Evolutionary conservation across 495 filamentous ascomycete genomes (phyloP), one percentile per base, ranked within the genome.

Genomic region (Parmelia sp.): DNA sequence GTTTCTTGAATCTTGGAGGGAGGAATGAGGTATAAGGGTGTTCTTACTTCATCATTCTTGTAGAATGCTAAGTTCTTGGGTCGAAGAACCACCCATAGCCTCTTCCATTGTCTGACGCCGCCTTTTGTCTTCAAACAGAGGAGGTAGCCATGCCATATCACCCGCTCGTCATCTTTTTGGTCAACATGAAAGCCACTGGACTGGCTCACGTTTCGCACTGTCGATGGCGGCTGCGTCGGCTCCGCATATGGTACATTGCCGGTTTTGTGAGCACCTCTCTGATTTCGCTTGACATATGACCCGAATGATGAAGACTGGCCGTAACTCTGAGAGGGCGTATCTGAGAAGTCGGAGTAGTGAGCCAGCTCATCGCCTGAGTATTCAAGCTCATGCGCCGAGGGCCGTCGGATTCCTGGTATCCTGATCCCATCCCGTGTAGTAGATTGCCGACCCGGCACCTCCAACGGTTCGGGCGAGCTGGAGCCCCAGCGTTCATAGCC

Each of bases 91-190:
- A 88, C 87, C 94, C 94, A 98, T 39, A 90, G 80, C 66, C 90
- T 88, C 79, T 96, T 97, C 94, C 94, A 98, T 70, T 94, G 90
- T 40, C 88, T 86, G 45, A 98, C 87, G 9, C 90, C 90, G n/a
- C 88, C 81, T 69, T 92, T 92, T 65, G 87, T 88, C 65, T 90
- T 91, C 33, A 96, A 83, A 65, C 90, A 87, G 73, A 90, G 88
- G 45, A 97, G 84, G 77, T 91, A 93, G 25, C 93, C 91, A 73
- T 97, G 91, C 83, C 90, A 96, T 51, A 97, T 83, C 25, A 97
- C 88, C 39, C 92, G 80, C 67, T 89, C 87, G 40, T 76, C 69
- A 56, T 82, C 81, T 51, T 66, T 78, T 70, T 53, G 49, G 15
- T 91, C 84, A 39, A 82, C 80, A 27, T 87, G 69, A 59, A 80